Percentiles rank a stretch among this genome's conserved stretches.
Evolutionary conservation across 306 rosid genomes (phyloP).

Genomic region (Morella rubra): DNA sequence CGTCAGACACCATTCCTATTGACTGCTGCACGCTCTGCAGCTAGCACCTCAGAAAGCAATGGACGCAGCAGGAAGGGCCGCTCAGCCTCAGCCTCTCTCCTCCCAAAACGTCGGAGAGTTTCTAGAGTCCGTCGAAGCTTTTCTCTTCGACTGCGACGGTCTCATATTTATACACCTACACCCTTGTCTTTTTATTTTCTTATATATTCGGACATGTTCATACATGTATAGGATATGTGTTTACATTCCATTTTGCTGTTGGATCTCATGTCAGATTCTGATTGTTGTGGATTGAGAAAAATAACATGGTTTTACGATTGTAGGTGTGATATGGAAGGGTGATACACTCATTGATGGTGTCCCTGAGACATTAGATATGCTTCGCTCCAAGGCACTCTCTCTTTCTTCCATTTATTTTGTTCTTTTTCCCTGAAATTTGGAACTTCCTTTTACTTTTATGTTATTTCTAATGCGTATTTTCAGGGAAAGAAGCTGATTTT

Average conservation of each 20-base stretch:
- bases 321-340: slow-evolving; percentile 96
- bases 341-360: slow-evolving; percentile 72
- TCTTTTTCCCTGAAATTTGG: neutral
- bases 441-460: neutral
- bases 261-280: too few relatives aligned
- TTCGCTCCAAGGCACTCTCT: slow-evolving; percentile 59
- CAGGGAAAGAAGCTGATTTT: slow-evolving; percentile 86
- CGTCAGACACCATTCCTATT: too few relatives aligned
- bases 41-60: neutral
- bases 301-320: neutral
- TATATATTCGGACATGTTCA: neutral
- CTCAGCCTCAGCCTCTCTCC: slow-evolving; percentile 45
- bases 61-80: neutral
- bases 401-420: neutral
- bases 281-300: neutral
- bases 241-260: neutral
- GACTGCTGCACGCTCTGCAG: too few relatives aligned
- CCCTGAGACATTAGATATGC: slow-evolving; percentile 61
- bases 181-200: neutral
- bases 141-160: slow-evolving; percentile 97
- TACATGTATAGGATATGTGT: too few relatives aligned
- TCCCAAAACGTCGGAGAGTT: slow-evolving; percentile 40
- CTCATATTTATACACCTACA: neutral
- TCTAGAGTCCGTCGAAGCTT: slow-evolving; percentile 71
- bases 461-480: neutral